phyloP scores from a whole-genome alignment of 208 protist genomes.

The Tritrichomonas foetus region DNA sequence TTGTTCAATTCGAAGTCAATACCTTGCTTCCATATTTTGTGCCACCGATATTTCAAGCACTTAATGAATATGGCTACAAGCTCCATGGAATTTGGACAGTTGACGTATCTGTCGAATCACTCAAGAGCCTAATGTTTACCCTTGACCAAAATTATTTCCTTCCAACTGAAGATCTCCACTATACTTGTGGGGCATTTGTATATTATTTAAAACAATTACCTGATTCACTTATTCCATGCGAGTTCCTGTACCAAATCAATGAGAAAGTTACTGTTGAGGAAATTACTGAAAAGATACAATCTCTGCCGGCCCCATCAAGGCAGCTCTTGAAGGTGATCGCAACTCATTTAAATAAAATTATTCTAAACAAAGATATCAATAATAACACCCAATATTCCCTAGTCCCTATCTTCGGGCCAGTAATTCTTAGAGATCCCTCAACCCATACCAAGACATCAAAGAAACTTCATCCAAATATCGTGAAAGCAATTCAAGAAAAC shows the following conservation, averaged over 20 bases:
- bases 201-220: not conserved
- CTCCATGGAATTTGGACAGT: slow-evolving; percentile 8
- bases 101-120: not conserved
- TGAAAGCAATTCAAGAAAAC: not conserved
- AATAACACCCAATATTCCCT: not conserved
- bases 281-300: not conserved
- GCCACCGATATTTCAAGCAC: not conserved
- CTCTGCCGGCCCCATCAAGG: not conserved
- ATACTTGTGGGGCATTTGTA: not conserved
- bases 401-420: not conserved
- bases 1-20: not conserved
- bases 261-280: not conserved
- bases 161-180: not conserved
- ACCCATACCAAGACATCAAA: no score
- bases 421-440: not conserved
- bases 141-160: not conserved
- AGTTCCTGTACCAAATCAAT: not conserved
- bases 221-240: not conserved
- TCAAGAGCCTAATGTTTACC: not conserved
- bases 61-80: not conserved
- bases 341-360: not conserved
- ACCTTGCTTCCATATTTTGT: not conserved
- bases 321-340: not conserved
- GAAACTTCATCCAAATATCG: not conserved
- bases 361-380: not conserved